phyloP scores from a whole-genome alignment of 495 filamentous ascomycete species.

The Neurospora discreta region DNA sequence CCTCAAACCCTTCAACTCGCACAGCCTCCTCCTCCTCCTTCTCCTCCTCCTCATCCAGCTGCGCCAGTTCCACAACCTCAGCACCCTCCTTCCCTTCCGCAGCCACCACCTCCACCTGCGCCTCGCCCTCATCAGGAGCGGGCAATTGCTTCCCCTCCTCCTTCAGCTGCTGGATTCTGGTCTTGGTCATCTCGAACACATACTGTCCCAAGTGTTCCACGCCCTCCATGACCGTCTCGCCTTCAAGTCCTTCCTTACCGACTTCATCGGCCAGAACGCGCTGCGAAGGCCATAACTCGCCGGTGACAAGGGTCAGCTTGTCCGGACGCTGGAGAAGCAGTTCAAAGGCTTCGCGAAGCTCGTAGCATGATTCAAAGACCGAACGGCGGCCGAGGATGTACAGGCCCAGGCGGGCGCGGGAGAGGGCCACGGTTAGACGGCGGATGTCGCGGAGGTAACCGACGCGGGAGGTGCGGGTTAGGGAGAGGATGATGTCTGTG shows the following conservation, averaged over 20 bases:
- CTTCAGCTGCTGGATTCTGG: conserved; percentile 51
- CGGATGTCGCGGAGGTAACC: conserved; percentile 91
- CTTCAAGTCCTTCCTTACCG: conserved; percentile 33
- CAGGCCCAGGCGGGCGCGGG: conserved; percentile 80
- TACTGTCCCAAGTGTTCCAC: conserved; percentile 95
- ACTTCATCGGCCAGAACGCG: conserved; percentile 48
- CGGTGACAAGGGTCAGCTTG: conserved; percentile 67
- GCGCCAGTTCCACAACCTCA: conserved; percentile 18
- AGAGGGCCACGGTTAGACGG: conserved; percentile 92
- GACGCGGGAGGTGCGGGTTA: conserved; percentile 79
- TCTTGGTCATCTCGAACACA: conserved; percentile 91
- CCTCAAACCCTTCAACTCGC: conserved; percentile 1
- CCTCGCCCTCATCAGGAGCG: conserved; percentile 8
- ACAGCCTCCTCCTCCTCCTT: conserved; percentile 7
- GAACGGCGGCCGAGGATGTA: conserved; percentile 87
- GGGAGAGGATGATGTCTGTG: conserved; percentile 80
- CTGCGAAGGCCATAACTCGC: conserved; percentile 73
- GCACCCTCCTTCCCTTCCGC: conserved; percentile 28
- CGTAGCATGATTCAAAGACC: conserved; percentile 81
- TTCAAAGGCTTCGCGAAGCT: conserved; percentile 78
- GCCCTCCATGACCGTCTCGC: conserved; percentile 63
- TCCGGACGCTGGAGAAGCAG: conserved; percentile 58
- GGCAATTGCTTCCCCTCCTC: conserved; percentile 27
- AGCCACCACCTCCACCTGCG: conserved; percentile 17
- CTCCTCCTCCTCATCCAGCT: conserved; percentile 28